Percentiles rank a stretch among this genome's conserved stretches.
Conservation (phyloP, 495 filamentous ascomycete genomes). For the Tricharina praecox region DNA sequence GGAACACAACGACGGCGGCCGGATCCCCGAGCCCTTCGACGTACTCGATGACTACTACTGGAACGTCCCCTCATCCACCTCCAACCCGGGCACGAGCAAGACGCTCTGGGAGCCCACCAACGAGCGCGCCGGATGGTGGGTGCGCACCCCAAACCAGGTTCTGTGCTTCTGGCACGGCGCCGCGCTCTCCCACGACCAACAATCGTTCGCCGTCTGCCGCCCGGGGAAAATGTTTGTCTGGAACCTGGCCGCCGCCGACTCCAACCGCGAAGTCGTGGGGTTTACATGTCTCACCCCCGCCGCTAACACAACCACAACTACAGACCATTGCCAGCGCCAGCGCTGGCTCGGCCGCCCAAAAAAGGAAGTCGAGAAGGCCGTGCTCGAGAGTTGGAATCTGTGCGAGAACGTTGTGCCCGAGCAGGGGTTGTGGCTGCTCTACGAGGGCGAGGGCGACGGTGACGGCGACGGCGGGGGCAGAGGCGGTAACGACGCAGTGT, state of each 20-base stretch:
- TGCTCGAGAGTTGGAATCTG: constrained; percentile 22
- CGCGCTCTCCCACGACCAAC: constrained; percentile 7
- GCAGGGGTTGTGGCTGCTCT: constrained; percentile 23
- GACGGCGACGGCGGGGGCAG: no score
- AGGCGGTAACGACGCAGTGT: constrained; percentile 15
- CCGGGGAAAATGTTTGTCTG: constrained; percentile 26
- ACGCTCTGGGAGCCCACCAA: no score
- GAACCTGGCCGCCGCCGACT: constrained; percentile 15
- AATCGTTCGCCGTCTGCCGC: constrained; percentile 19
- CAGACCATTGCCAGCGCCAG: no score
- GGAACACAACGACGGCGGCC: constrained; percentile 17
- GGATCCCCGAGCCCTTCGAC: constrained; percentile 14
- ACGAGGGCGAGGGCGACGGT: no score
- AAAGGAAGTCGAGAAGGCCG: not conserved
- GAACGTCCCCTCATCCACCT: not conserved
- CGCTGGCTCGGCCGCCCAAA: no score
- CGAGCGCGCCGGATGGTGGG: constrained; percentile 26
- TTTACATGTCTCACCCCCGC: not conserved
- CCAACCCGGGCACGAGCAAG: no score
- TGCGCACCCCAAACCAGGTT: constrained; percentile 23
- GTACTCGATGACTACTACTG: constrained; percentile 26
- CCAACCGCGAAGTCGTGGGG: not conserved
- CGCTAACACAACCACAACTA: no score
- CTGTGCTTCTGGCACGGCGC: constrained; percentile 25
- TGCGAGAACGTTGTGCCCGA: constrained; percentile 22